Evolutionary conservation across 306 rosid genomes (phyloP).

Genomic region (Lathyrus aphaca): DNA sequence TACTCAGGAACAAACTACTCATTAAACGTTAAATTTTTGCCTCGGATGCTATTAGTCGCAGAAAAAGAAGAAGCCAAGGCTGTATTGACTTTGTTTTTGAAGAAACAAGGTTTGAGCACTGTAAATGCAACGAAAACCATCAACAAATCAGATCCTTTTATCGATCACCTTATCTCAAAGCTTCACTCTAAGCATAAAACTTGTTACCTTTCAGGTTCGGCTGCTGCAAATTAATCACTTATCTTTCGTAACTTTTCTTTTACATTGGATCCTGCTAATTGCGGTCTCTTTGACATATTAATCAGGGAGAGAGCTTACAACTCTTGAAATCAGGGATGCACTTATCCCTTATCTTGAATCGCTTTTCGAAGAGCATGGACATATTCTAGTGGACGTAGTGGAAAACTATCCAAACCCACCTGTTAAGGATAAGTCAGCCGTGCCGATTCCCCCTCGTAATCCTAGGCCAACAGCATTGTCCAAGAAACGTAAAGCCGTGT

Average conservation of each 20-base stretch:
- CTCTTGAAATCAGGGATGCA: conserved; percentile 91
- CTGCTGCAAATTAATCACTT: conserved; percentile 41
- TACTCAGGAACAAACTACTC: conserved; percentile 60
- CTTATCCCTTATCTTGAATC: conserved; percentile 76
- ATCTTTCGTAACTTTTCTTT: conserved; percentile 17
- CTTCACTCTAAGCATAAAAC: conserved; percentile 83
- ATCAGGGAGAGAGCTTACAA: conserved; percentile 91
- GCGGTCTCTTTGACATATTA: conserved; percentile 29
- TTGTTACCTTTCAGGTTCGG: conserved; percentile 94
- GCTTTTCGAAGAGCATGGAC: conserved; percentile 69
- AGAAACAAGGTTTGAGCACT: conserved; percentile 80
- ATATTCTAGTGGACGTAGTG: conserved; percentile 56
- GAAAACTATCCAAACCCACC: conserved; percentile 78
- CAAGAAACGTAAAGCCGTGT: conserved; percentile 68
- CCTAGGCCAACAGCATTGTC: conserved; percentile 37
- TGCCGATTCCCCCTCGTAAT: conserved; percentile 41
- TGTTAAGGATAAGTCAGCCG: conserved; percentile 51
- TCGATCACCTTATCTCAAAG: conserved; percentile 76
- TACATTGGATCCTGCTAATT: conserved; percentile 35
- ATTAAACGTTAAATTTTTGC: conserved; percentile 46
- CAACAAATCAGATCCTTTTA: conserved; percentile 72
- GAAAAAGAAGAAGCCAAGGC: conserved; percentile 98
- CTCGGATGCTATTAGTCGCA: conserved; percentile 73
- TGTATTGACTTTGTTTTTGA: conserved; percentile 76
- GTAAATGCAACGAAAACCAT: conserved; percentile 75